Percentiles rank a stretch among this genome's conserved stretches.
phyloP scores from a whole-genome alignment of 2,329 filamentous ascomycete genomes.

The Phyllosticta ampelicida region DNA sequence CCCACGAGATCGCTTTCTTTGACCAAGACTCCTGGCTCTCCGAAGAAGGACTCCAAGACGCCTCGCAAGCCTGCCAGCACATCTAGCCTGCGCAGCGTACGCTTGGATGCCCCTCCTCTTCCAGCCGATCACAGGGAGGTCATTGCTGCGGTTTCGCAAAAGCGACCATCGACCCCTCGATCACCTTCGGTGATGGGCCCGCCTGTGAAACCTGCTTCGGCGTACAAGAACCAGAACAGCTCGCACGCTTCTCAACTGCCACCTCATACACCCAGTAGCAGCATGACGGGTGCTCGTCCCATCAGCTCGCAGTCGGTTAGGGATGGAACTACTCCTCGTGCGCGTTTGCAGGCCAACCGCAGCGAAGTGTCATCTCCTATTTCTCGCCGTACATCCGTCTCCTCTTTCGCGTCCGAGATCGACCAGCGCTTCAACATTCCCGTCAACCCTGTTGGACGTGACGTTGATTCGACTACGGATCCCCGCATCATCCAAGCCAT shows the following conservation, averaged over 20 bases:
- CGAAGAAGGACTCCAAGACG: conserved; percentile 19
- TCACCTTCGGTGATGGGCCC: conserved; percentile 61
- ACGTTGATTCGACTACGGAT: conserved; percentile 51
- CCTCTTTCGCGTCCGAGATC: conserved; percentile 89
- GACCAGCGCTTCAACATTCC: conserved; percentile 81
- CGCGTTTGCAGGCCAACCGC: conserved; percentile 34
- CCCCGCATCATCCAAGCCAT: conserved; percentile 98
- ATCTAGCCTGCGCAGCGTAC: conserved; percentile 49
- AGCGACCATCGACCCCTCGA: conserved; percentile 23
- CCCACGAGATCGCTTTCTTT: conserved; percentile 16
- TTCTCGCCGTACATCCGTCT: conserved; percentile 73
- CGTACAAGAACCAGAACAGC: conserved; percentile 38
- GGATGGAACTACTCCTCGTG: conserved; percentile 48
- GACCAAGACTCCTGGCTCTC: conserved; percentile 15
- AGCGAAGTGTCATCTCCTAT: conserved; percentile 38
- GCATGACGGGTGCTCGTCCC: conserved; percentile 32
- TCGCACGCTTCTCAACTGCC: conserved; percentile 18
- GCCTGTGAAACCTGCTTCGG: conserved; percentile 72
- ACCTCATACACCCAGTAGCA: conserved; percentile 27
- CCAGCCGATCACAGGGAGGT: conserved; percentile 72
- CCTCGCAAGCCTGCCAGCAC: conserved; percentile 59
- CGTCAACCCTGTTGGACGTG: conserved; percentile 12
- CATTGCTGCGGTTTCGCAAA: conserved; percentile 60
- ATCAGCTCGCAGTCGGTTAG: conserved; percentile 30
- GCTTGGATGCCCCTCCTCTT: conserved; percentile 55